Conservation (phyloP, 306 rosid genomes). For the Coriaria nepalensis region DNA sequence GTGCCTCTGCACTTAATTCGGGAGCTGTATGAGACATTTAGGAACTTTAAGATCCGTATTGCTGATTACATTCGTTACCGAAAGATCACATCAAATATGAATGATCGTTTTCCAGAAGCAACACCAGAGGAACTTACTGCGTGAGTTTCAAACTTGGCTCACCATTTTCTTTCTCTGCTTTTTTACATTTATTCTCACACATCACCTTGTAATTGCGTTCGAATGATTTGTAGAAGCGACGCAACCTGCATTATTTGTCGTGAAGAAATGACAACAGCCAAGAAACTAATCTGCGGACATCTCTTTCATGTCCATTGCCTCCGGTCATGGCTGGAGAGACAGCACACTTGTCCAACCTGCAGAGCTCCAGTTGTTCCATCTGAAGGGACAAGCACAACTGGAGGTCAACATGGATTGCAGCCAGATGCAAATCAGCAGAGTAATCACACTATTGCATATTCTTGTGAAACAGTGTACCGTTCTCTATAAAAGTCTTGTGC, state of each 20-base stretch:
- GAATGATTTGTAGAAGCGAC: constrained; percentile 61
- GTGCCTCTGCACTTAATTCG: constrained; percentile 95
- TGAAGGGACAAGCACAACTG: constrained; percentile 54
- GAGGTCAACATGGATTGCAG: constrained; percentile 52
- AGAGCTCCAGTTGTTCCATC: constrained; percentile 93
- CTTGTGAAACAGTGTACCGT: background rate
- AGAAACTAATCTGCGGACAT: constrained; percentile 93
- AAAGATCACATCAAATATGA: constrained; percentile 97
- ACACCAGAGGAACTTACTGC: constrained; percentile 86
- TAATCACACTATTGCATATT: constrained; percentile 15
- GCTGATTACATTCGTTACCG: constrained; percentile 86
- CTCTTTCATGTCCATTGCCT: constrained; percentile 93
- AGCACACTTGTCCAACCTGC: constrained; percentile 97
- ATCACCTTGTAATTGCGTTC: constrained; percentile 7
- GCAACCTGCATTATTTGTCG: constrained; percentile 98
- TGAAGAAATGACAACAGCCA: constrained; percentile 96
- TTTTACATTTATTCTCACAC: constrained; percentile 11
- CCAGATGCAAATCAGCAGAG: constrained; percentile 58
- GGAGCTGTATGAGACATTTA: constrained; percentile 94
- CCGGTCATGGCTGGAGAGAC: constrained; percentile 98
- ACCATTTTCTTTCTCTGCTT: background rate
- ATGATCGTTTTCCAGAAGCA: constrained; percentile 94
- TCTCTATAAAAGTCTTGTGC: too few relatives aligned
- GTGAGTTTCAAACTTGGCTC: constrained; percentile 39
- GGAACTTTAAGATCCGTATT: constrained; percentile 83